These are phyloP conservation scores for Candida orba DNA, from an alignment of 805 yeast species.

Conservation along the genomic window DNA sequence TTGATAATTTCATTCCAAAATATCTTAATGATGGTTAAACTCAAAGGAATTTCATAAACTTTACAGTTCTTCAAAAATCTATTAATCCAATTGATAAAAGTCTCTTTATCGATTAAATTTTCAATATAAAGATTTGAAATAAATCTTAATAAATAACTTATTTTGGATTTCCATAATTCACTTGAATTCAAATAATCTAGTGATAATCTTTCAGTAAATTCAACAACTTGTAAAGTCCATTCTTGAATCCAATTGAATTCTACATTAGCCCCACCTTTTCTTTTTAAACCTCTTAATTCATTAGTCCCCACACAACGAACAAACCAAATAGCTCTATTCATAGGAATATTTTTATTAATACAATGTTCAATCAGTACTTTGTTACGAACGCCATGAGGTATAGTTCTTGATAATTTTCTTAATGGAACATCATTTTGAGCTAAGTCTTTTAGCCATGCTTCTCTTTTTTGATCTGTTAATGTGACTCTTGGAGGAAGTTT, in stretches of 20 bases:
- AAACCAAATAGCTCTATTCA: conserved; percentile 84
- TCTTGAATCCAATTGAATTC: conserved; percentile 68
- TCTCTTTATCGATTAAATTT: conserved; percentile 52
- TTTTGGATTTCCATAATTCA: conserved; percentile 41
- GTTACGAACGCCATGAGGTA: conserved; percentile 87
- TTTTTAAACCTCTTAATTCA: conserved; percentile 53
- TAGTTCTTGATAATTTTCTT: conserved; percentile 59
- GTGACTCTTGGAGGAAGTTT: conserved; percentile 88
- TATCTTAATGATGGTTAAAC: conserved; percentile 47
- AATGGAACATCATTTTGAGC: conserved; percentile 64
- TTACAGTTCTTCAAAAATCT: conserved; percentile 39
- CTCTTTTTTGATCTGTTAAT: conserved; percentile 77
- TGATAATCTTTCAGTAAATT: conserved; percentile 37
- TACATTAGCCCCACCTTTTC: conserved; percentile 37
- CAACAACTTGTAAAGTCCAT: conserved; percentile 83
- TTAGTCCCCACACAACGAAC: conserved; percentile 81
- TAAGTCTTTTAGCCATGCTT: conserved; percentile 77
- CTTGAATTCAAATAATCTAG: conserved; percentile 30
- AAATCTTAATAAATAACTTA: conserved; percentile 55
- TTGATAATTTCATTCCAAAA: conserved; percentile 66
- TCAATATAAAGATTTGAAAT: conserved; percentile 63
- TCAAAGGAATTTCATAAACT: conserved; percentile 36
- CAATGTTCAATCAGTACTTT: conserved; percentile 68
- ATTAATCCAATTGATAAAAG: conserved; percentile 59
- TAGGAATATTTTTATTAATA: conserved; percentile 59